Conservation (phyloP, 2,329 filamentous ascomycete genomes). For the Alternaria postmessia region DNA sequence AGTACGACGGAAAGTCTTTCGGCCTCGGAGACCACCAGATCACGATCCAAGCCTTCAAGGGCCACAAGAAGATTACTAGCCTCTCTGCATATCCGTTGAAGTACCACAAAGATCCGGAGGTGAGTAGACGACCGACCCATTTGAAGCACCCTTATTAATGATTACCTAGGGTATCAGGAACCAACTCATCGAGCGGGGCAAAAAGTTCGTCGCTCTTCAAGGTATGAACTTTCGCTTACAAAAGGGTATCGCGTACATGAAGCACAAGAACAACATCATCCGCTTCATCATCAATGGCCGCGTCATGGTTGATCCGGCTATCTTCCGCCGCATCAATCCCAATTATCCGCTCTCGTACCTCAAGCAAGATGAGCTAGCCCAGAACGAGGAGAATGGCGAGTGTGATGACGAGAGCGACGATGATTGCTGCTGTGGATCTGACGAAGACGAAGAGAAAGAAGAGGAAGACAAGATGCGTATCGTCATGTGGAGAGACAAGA, state of each 20-base stretch:
- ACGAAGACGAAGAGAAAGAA: slow-evolving; percentile 33
- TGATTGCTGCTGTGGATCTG: slow-evolving; percentile 41
- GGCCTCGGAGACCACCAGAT: slow-evolving; percentile 76
- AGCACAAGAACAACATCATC: slow-evolving; percentile 76
- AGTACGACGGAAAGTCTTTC: slow-evolving; percentile 88
- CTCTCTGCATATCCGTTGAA: slow-evolving; percentile 78
- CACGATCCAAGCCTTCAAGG: slow-evolving; percentile 79
- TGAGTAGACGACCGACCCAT: background rate
- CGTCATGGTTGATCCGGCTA: slow-evolving; percentile 85
- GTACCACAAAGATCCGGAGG: slow-evolving; percentile 76
- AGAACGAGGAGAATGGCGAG: slow-evolving; percentile 63
- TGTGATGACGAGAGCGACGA: slow-evolving; percentile 53
- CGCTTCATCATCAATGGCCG: slow-evolving; percentile 88
- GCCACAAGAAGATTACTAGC: slow-evolving; percentile 81
- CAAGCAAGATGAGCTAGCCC: slow-evolving; percentile 71
- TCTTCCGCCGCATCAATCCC: slow-evolving; percentile 83
- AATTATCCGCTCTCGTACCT: slow-evolving; percentile 83
- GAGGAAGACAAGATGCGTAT: slow-evolving; percentile 49
- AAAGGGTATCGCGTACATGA: slow-evolving; percentile 84
- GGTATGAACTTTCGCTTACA: slow-evolving; percentile 85
- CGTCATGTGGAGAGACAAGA: slow-evolving; percentile 57
- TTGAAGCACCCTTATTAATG: background rate
- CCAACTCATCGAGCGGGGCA: slow-evolving; percentile 79
- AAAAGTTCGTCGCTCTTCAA: slow-evolving; percentile 81
- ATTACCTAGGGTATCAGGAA: slow-evolving; percentile 62